These are phyloP conservation scores for Yamadazyma friedrichii DNA, from an alignment of 1,139 yeast species.

Conservation along the genomic window DNA sequence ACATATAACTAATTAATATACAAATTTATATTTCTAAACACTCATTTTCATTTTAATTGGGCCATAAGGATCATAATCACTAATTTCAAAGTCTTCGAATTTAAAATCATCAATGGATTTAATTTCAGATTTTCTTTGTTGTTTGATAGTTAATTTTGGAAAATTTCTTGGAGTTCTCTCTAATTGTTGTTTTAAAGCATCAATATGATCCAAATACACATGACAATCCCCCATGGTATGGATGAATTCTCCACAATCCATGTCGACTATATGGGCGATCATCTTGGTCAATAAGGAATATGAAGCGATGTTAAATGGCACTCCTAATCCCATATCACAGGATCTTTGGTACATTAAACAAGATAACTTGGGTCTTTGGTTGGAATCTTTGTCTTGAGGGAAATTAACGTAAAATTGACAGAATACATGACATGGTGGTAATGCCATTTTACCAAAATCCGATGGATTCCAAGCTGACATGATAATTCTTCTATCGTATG, in stretches of 20 bases:
- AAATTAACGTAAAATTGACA: constrained; percentile 91
- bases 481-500: constrained; percentile 91
- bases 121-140: constrained; percentile 49
- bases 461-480: constrained; percentile 99
- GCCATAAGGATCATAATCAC: constrained; percentile 76
- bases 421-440: constrained; percentile 97
- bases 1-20: constrained; percentile 10
- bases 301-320: constrained; percentile 96
- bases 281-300: constrained; percentile 88
- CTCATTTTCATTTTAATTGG: constrained; percentile 87
- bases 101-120: constrained; percentile 80
- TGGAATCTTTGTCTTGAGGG: constrained; percentile 38
- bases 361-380: constrained; percentile 62
- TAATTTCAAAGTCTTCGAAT: constrained; percentile 81
- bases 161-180: constrained; percentile 71
- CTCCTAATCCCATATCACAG: constrained; percentile 99
- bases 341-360: constrained; percentile 93
- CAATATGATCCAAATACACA: constrained; percentile 88
- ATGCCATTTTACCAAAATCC: constrained; percentile 88
- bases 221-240: constrained; percentile 98
- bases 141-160: constrained; percentile 72
- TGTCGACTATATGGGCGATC: constrained; percentile 92
- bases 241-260: constrained; percentile 93
- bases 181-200: constrained; percentile 80
- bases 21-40: constrained; percentile 28